phyloP scores from a whole-genome alignment of 2,329 filamentous ascomycete species.

The Fusarium aywerte region DNA sequence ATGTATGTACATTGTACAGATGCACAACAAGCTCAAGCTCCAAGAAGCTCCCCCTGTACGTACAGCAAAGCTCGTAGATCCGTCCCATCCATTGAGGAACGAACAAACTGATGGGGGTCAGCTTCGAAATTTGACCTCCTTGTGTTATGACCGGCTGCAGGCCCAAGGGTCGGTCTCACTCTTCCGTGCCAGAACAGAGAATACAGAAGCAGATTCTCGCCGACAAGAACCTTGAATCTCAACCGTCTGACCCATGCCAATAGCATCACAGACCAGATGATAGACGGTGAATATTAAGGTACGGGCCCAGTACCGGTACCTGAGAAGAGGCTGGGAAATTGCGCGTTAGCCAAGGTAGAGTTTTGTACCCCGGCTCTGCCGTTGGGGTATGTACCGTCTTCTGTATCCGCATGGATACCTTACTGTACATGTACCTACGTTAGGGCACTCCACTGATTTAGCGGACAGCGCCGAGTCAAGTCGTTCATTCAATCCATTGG shows the following conservation, averaged over 20 bases:
- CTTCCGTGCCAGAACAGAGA: conserved; percentile 4
- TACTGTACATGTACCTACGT: conserved; percentile 5
- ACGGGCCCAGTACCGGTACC: conserved; percentile 28
- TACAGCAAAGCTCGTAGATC: conserved; percentile 24
- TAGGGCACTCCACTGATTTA: conserved; percentile 40
- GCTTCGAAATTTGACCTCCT: conserved; percentile 18
- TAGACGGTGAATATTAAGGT: conserved; percentile 19
- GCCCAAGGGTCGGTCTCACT: conserved; percentile 6
- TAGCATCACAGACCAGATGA: conserved; percentile 34
- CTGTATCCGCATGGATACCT: neutral
- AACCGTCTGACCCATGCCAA: conserved; percentile 32
- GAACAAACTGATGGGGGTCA: too few relatives aligned
- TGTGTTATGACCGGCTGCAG: conserved; percentile 28
- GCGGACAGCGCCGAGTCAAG: conserved; percentile 44
- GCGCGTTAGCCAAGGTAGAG: conserved; percentile 35
- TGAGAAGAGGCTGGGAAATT: conserved; percentile 44
- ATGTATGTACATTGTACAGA: neutral
- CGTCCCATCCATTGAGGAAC: too few relatives aligned
- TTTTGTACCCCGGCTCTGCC: conserved; percentile 38
- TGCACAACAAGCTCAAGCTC: conserved; percentile 6
- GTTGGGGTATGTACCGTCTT: conserved; percentile 18
- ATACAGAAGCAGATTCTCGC: conserved; percentile 29
- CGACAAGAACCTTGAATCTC: conserved; percentile 37
- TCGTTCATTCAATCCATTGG: conserved; percentile 20
- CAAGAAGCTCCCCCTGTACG: conserved; percentile 17